phyloP scores from a whole-genome alignment of 768 basidiomycete genomes.

The Boletus reticuloceps region DNA sequence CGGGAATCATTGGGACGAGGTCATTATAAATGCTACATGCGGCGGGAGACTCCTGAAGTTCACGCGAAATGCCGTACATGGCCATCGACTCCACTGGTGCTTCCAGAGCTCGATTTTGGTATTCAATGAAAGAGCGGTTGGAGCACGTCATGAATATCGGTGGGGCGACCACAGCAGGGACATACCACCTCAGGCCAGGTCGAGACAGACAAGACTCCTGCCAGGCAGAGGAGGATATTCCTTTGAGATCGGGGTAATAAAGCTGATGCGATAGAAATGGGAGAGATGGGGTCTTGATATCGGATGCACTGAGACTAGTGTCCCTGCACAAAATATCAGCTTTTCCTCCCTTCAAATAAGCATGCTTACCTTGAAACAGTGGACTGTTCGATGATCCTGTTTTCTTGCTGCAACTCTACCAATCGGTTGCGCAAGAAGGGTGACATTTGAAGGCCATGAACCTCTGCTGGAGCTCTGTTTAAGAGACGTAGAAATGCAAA shows the following conservation, averaged over 20 bases:
- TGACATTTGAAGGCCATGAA: slow-evolving; percentile 56
- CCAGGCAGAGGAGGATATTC: slow-evolving; percentile 66
- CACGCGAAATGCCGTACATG: slow-evolving; percentile 79
- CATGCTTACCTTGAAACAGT: slow-evolving; percentile 44
- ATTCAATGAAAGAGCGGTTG: slow-evolving; percentile 77
- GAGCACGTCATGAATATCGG: slow-evolving; percentile 70
- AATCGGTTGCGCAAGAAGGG: slow-evolving; percentile 60
- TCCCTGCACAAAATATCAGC: slow-evolving; percentile 19
- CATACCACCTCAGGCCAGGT: slow-evolving; percentile 77
- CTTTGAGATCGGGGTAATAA: slow-evolving; percentile 46
- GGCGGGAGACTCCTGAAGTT: slow-evolving; percentile 55
- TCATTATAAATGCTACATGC: slow-evolving; percentile 47
- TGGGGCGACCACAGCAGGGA: slow-evolving; percentile 84
- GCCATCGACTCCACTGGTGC: slow-evolving; percentile 74
- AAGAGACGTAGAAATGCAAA: slow-evolving; percentile 82
- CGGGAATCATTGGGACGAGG: slow-evolving; percentile 58
- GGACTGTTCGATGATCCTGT: slow-evolving; percentile 36
- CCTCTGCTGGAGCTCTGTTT: slow-evolving; percentile 60
- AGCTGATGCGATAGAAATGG: slow-evolving; percentile 31
- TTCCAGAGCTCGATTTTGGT: slow-evolving; percentile 55
- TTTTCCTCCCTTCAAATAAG: background rate
- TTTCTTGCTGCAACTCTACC: slow-evolving; percentile 45
- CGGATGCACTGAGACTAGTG: slow-evolving; percentile 15
- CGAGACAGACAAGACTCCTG: slow-evolving; percentile 78
- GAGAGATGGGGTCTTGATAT: slow-evolving; percentile 17